phyloP scores from a whole-genome alignment of 2,329 filamentous ascomycete species.

The Paracoccidioides brasiliensis region DNA sequence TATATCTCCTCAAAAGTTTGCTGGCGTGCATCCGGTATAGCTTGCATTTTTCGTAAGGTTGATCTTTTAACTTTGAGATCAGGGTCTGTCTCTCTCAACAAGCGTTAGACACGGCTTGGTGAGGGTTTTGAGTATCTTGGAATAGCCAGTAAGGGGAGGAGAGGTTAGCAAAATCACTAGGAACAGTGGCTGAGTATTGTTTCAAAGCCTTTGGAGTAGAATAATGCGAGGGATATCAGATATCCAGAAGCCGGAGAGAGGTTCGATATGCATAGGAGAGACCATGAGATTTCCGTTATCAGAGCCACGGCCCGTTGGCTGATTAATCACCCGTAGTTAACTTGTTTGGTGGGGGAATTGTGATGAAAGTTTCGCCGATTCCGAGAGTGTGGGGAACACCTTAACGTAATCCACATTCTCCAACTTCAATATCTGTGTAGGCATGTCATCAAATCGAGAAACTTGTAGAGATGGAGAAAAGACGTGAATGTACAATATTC shows the following conservation, averaged over 20 bases:
- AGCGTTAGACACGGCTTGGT: background rate
- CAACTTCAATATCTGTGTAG: no score
- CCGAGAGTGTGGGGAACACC: background rate
- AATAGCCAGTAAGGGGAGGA: no score
- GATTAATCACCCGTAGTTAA: background rate
- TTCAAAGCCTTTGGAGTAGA: no score
- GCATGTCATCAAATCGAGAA: no score
- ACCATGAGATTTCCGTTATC: background rate
- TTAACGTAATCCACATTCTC: background rate
- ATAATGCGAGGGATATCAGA: no score
- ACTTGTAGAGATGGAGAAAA: no score
- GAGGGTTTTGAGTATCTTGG: background rate
- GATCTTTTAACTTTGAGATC: conserved; percentile 2
- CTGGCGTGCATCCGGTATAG: conserved; percentile 56
- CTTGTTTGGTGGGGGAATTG: background rate
- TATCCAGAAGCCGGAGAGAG: no score
- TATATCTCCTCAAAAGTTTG: conserved; percentile 99
- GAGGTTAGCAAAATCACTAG: no score
- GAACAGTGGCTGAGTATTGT: no score
- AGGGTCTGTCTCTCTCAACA: background rate
- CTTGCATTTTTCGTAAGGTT: conserved; percentile 38
- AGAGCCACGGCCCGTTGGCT: background rate
- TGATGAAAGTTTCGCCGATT: background rate
- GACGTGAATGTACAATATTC: no score
- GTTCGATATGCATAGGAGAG: no score